These are phyloP conservation scores for Gypsophila paniculata DNA, from an alignment of 179 eudicot species.

Conservation along the genomic window DNA sequence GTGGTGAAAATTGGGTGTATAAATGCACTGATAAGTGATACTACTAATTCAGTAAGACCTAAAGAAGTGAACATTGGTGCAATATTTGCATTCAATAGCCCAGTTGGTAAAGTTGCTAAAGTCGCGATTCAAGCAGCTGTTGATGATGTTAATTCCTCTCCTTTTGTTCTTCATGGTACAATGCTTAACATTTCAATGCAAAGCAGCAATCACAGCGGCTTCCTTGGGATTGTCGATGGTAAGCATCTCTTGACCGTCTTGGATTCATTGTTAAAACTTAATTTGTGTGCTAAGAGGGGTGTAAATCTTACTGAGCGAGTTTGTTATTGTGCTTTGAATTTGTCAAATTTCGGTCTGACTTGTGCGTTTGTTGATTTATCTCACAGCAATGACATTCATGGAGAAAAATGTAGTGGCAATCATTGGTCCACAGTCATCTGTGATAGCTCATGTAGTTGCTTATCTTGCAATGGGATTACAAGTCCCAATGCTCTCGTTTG, in stretches of 20 bases:
- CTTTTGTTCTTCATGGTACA: conserved; percentile 51
- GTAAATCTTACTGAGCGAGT: too few relatives aligned
- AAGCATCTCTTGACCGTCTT: background rate
- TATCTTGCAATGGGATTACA: conserved; percentile 57
- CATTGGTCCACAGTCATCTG: conserved; percentile 75
- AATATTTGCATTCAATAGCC: conserved; percentile 38
- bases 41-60: conserved; percentile 43
- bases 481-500: conserved; percentile 66
- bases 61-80: conserved; percentile 53
- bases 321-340: too few relatives aligned
- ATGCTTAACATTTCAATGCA: conserved; percentile 44
- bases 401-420: conserved; percentile 60
- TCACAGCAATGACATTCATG: conserved; percentile 69
- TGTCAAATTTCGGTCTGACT: background rate
- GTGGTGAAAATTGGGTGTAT: conserved; percentile 20
- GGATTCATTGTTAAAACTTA: background rate
- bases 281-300: too few relatives aligned
- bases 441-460: conserved; percentile 51
- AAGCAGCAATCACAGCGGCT: conserved; percentile 49
- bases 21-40: conserved; percentile 20
- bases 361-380: background rate
- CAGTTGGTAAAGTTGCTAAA: conserved; percentile 64
- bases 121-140: conserved; percentile 66
- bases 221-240: conserved; percentile 57
- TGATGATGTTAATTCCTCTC: conserved; percentile 62